Evolutionary conservation across 1,284 basidiomycete genomes (phyloP), one percentile per base, ranked within the genome.

Genomic region (Phellopilus nigrolimitatus): DNA sequence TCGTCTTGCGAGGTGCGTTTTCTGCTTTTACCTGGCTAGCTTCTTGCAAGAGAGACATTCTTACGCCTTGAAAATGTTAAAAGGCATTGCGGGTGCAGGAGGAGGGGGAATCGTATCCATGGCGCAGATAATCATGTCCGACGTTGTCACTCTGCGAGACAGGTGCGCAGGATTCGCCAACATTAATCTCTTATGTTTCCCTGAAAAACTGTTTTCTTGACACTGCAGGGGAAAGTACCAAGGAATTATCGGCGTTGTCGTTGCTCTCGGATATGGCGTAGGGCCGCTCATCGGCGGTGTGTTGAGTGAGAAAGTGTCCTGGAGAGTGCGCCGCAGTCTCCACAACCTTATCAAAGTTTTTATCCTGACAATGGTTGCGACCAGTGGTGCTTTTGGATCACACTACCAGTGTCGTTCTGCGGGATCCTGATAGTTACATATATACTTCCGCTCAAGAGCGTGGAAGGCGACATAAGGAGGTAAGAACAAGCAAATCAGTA

Each of bases 321-420:
- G 87, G 86, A 67, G 78, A 55, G 79, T 81, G 62, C 7, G 75
- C n/a, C n/a, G n/a, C n/a, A n/a, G n/a, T n/a, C n/a, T n/a, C n/a
- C n/a, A n/a, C n/a, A n/a, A n/a, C n/a, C n/a, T n/a, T n/a, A n/a
- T 66, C 51, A 53, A 27, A 40, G 54, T 47, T 27, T 1, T 30
- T 3, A 28, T 40, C 28, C 4, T 19, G 17, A n/a, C 30, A 12
- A n/a, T 3, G 4, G 3, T 21, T 12, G 19, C 45, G 30, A 38
- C 1, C 44, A 78, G 74, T 82, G 78, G 78, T 79, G 77, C 59
- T 80, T 82, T 60, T 87, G 82, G 78, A 71, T 88, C 44, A 83
- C 76, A 22, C 70, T 86, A 2, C 84, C 85, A 0, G 60, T 84
- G 1, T 76, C 81, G 0, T 64, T 75, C 8, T 60, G 68, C 25